These are phyloP conservation scores for Chimonanthus praecox DNA, from an alignment of 164 flowering plant species.

Conservation along the genomic window DNA sequence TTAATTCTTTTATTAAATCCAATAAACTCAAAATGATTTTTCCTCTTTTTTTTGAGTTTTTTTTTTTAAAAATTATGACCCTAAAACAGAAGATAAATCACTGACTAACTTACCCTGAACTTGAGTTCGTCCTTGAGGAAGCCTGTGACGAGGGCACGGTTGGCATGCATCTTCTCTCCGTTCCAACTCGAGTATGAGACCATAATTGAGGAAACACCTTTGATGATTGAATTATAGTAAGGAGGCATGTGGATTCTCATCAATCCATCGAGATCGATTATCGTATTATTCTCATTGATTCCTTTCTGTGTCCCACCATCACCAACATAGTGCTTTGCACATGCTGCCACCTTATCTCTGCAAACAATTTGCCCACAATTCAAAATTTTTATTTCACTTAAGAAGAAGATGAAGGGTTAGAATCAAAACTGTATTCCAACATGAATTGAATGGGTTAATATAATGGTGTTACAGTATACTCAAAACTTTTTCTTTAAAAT, in stretches of 20 bases:
- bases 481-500: no score
- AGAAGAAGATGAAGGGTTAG: no score
- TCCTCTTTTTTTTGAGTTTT: no score
- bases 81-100: no score
- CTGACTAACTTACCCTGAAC: constrained; percentile 25
- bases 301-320: constrained; percentile 47
- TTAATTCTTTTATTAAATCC: no score
- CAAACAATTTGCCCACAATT: background rate
- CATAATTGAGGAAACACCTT: constrained; percentile 47
- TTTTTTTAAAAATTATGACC: no score
- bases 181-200: constrained; percentile 47
- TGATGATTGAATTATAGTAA: constrained; percentile 31
- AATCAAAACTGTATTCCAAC: no score
- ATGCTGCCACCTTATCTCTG: constrained; percentile 38
- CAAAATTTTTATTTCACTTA: no score
- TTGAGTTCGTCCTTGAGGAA: constrained; percentile 38
- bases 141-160: constrained; percentile 33
- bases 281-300: constrained; percentile 38
- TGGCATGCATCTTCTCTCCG: constrained; percentile 44
- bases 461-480: no score
- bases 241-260: constrained; percentile 41
- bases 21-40: no score
- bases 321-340: constrained; percentile 45
- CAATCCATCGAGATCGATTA: constrained; percentile 23
- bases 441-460: no score